Percentiles rank a stretch among this genome's conserved stretches.
phyloP scores from a whole-genome alignment of 331 rosid species.

The Dryas integrifolia region DNA sequence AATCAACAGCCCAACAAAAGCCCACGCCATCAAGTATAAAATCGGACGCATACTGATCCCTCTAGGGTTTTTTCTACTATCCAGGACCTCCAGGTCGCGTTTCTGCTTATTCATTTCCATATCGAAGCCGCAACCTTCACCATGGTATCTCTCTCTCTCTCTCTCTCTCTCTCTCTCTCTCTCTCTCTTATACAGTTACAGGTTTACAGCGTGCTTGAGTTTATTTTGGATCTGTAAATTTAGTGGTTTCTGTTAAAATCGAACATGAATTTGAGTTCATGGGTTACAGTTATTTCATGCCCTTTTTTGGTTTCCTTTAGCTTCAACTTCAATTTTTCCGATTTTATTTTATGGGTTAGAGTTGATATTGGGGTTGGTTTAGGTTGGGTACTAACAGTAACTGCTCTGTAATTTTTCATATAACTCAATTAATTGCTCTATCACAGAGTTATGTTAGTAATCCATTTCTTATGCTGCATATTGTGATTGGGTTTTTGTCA shows the following conservation, averaged over 20 bases:
- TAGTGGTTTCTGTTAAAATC: background rate
- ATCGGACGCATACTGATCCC: background rate
- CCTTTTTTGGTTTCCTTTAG: background rate
- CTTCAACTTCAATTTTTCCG: background rate
- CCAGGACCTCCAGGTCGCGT: background rate
- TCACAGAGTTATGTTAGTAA: background rate
- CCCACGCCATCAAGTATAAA: constrained; percentile 11
- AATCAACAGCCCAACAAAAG: background rate
- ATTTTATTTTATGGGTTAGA: background rate
- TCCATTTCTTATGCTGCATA: background rate
- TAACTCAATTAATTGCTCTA: too few species aligned
- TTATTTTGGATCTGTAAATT: background rate
- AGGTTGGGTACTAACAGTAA: background rate
- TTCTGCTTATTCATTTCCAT: background rate
- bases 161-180: background rate
- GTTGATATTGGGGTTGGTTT: background rate
- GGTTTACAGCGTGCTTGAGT: background rate
- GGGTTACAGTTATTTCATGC: background rate
- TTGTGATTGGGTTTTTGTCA: background rate
- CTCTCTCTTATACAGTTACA: background rate
- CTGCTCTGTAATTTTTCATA: background rate
- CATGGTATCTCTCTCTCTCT: background rate
- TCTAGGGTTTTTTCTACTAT: constrained; percentile 11
- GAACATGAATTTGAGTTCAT: background rate
- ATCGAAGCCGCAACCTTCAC: constrained; percentile 15